phyloP scores from a whole-genome alignment of 495 filamentous ascomycete species.

The Pseudoneurospora amorphoporcata region DNA sequence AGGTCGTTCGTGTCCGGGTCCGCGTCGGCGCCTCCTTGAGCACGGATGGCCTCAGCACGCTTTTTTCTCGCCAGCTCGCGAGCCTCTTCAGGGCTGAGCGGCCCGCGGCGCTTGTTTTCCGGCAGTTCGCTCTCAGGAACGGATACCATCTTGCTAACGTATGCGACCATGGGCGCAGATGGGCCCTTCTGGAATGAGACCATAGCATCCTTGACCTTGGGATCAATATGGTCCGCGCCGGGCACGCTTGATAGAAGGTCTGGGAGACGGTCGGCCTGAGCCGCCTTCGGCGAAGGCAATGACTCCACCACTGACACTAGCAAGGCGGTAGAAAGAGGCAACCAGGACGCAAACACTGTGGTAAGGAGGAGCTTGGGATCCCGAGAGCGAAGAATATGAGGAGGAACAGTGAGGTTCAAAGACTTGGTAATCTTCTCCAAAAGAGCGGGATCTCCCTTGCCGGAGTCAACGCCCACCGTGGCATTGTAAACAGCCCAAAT shows the following conservation, averaged over 20 bases:
- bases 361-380: conserved; percentile 78
- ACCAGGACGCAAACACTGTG: conserved; percentile 78
- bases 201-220: conserved; percentile 65
- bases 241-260: conserved; percentile 72
- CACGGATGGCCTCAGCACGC: conserved; percentile 70
- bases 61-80: conserved; percentile 79
- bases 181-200: conserved; percentile 58
- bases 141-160: conserved; percentile 97
- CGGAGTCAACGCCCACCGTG: conserved; percentile 68
- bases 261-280: conserved; percentile 74
- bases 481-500: conserved; percentile 97
- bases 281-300: conserved; percentile 73
- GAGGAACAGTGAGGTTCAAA: conserved; percentile 68
- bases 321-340: conserved; percentile 86
- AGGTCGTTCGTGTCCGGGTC: conserved; percentile 20
- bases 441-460: conserved; percentile 73
- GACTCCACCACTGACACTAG: conserved; percentile 90
- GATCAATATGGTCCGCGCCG: conserved; percentile 57
- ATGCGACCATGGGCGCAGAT: conserved; percentile 77
- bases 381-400: conserved; percentile 73
- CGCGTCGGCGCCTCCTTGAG: conserved; percentile 40
- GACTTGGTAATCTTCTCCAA: conserved; percentile 94
- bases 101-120: conserved; percentile 64
- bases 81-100: conserved; percentile 80
- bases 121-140: conserved; percentile 84